phyloP scores from a whole-genome alignment of 306 rosid species.

The Dalbergia cultrata region DNA sequence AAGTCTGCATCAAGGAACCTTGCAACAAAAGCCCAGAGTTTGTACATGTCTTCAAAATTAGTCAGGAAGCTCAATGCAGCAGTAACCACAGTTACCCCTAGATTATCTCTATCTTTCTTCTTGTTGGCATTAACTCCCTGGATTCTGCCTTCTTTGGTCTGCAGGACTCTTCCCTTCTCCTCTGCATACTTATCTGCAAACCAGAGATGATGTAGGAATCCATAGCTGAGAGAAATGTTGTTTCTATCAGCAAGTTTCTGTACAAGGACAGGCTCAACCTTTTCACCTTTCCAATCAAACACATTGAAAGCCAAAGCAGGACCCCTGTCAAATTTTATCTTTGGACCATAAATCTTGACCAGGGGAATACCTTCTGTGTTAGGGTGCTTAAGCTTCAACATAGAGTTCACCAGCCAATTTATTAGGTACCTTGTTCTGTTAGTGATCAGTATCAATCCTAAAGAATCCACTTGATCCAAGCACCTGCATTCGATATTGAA shows the following conservation, averaged over 20 bases:
- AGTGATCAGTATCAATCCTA: slow-evolving; percentile 67
- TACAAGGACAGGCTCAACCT: slow-evolving; percentile 93
- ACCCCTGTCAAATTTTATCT: slow-evolving; percentile 86
- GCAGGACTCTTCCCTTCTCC: slow-evolving; percentile 69
- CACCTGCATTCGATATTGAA: slow-evolving; percentile 69
- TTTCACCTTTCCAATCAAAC: slow-evolving; percentile 94
- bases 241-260: slow-evolving; percentile 94
- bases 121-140: slow-evolving; percentile 48
- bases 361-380: slow-evolving; percentile 69
- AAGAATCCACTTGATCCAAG: slow-evolving; percentile 85
- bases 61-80: slow-evolving; percentile 89
- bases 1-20: slow-evolving; percentile 95
- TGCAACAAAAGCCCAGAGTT: slow-evolving; percentile 93
- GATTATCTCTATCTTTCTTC: slow-evolving; percentile 57
- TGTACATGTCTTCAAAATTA: slow-evolving; percentile 79
- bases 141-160: slow-evolving; percentile 58
- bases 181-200: slow-evolving; percentile 83
- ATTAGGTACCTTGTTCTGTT: slow-evolving; percentile 84
- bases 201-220: slow-evolving; percentile 81
- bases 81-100: slow-evolving; percentile 86
- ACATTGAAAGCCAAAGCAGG: slow-evolving; percentile 94
- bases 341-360: slow-evolving; percentile 88
- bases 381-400: slow-evolving; percentile 88
- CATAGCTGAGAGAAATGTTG: slow-evolving; percentile 86
- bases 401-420: slow-evolving; percentile 89